Base-by-base conservation (phyloP, 2,329 filamentous ascomycete genomes). In the Penicillium frequentans region DNA sequence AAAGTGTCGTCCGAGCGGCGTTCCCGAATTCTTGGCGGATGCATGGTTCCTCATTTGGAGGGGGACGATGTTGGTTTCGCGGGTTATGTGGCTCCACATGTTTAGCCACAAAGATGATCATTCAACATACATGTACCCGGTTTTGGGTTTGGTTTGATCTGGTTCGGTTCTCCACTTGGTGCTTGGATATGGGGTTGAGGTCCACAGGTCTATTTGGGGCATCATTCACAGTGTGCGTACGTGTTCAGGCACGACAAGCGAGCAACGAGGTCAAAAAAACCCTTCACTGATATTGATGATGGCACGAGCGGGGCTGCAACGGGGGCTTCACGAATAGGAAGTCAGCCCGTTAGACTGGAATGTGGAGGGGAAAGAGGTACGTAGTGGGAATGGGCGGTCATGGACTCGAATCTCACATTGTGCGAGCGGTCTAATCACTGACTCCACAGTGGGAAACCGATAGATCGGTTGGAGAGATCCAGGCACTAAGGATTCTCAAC, bases 401-500 rank as follows among this genome's bases (percentile, higher is more conserved):
- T 26, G 23, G 44, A 26, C 13, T 26, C 27, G 44, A 29, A 47
- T 47, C 24, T 19, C 39, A 23, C 35, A 14, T 33, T 39, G 33
- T 37, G 14, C 33, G 35, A 39, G 39, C 39, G 39, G 39, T 42
- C 39, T n/a, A 50, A 19, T 54, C 16, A 49, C 37, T 5, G 19
- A 55, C 46, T 62, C 59, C 62, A 62, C 57, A 47, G n/a, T 13
- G 19, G 13, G 19, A 44, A 47, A 10, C 56, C 55, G 59, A 66
- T 61, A 64, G 56, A 63, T 64, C 63, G 49, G 52, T 59, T 64
- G 37, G 63, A 61, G 57, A 61, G 56, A 62, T 60, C 59, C 52
- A 57, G 55, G 54, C 43, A 58, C 42, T 24, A 49, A 27, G 27
- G 46, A 27, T 37, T 53, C 53, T 46, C 31, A 55, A 51, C 29